Base-by-base conservation (phyloP, 805 yeast species). In the Lipomyces yamanashiensis region DNA sequence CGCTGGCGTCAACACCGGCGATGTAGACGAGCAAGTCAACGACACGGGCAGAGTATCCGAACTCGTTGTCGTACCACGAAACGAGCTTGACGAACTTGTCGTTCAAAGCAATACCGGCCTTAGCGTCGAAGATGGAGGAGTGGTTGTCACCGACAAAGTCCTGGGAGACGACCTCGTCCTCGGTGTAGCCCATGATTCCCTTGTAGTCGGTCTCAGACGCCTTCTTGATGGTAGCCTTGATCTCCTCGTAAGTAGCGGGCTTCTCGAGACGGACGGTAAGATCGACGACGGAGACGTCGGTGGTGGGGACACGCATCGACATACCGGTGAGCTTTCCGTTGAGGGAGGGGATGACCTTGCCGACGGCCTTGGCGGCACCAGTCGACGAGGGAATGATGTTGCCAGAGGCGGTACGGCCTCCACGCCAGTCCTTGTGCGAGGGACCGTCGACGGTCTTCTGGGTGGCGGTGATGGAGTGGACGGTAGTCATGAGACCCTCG, bases 301-400 rank as follows among this genome's bases (percentile, higher is more conserved):
- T 85, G 77, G 97, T 91, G 79, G 97, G 97, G 68, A 91, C 96
- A 83, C 97, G 89, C 81, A 91, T 82, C 68, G 96, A 87, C 86
- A 90, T 84, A 84, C 97, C 97, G 71, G 97, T 91, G 79, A 91
- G 87, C 84, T 90, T 90, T 76, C 97, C 97, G 81, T 88, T 87
- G 75, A 91, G 85, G 75, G 83, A 87, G 71, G 97, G 97, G 75
- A 91, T 87, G 74, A 91, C 96, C 86, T 90, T 90, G 79, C 96
- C 96, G 74, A 91, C 97, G 71, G 96, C 96, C 87, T 91, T 91
- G 76, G 97, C 97, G 75, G 97, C 97, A 87, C 97, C 97, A 70
- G 97, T 91, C 69, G 96, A 89, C 47, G 96, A 90, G 76, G 97
- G 97, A 73, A 91, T 91, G 79, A 91, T 89, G 88, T 91, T 91